Evolutionary conservation across 305 asterid species (phyloP).

Genomic region (Fraxinus baroniana): DNA sequence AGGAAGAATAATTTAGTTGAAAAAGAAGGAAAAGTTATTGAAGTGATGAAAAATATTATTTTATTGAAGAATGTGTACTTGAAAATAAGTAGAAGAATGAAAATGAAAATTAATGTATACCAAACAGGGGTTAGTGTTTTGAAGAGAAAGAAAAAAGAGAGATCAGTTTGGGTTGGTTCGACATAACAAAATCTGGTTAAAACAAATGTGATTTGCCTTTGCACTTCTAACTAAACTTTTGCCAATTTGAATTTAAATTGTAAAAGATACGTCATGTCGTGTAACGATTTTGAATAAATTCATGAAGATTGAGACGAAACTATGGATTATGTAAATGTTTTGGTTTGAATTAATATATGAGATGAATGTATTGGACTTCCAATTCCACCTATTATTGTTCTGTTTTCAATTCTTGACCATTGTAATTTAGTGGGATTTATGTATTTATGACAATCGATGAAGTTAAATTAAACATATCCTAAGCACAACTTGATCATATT

Average conservation of each 20-base stretch:
- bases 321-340: neutral
- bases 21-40: no score
- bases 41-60: no score
- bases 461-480: neutral
- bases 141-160: neutral
- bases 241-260: neutral
- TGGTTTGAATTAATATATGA: neutral
- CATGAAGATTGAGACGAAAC: neutral
- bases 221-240: neutral
- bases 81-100: no score
- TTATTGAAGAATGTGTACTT: no score
- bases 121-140: neutral
- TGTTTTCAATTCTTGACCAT: neutral
- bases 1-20: no score
- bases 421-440: neutral
- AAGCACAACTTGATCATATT: neutral
- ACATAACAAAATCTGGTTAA: neutral
- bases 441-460: neutral
- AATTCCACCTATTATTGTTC: neutral
- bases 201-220: neutral
- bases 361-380: neutral
- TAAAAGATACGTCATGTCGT: neutral
- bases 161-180: neutral
- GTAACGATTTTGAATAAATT: neutral
- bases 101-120: no score